phyloP scores from a whole-genome alignment of 148 eudicot genomes.

The Heliosperma pusillum region DNA sequence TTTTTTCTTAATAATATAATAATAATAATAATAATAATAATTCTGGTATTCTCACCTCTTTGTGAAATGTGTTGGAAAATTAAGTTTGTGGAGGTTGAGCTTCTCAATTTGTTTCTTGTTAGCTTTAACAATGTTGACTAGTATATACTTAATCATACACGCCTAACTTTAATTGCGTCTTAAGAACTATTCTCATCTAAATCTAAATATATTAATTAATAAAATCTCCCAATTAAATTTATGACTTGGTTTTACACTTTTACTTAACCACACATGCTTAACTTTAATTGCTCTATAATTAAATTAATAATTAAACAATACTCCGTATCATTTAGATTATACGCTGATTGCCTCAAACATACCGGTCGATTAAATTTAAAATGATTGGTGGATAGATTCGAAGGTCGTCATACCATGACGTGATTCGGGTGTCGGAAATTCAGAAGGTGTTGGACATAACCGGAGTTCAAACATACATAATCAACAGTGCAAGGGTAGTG shows the following conservation, averaged over 20 bases:
- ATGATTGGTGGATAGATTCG: constrained; percentile 51
- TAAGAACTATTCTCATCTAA: neutral
- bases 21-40: too few species aligned
- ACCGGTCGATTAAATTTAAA: neutral
- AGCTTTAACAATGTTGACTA: constrained; percentile 32
- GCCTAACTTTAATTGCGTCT: constrained; percentile 4
- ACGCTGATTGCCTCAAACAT: too few species aligned
- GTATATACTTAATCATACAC: neutral
- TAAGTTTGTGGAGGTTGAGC: neutral
- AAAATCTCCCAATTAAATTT: too few species aligned
- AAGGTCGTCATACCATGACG: constrained; percentile 94
- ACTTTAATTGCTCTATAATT: neutral
- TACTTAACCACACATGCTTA: neutral
- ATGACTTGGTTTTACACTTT: neutral
- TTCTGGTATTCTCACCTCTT: constrained; percentile 13
- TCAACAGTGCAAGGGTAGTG: constrained; percentile 87
- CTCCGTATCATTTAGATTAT: neutral
- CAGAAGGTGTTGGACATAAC: constrained; percentile 75
- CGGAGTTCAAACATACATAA: constrained; percentile 80
- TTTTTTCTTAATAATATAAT: too few species aligned
- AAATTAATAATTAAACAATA: neutral
- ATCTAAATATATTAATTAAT: neutral
- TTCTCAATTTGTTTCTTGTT: constrained; percentile 26
- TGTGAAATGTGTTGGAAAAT: constrained; percentile 6
- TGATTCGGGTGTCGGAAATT: constrained; percentile 78